A percentile compares a stretch with the other conserved stretches of the same genome.
These are phyloP conservation scores for Xylariales sp. DNA, from an alignment of 2,329 filamentous ascomycete genomes.

Conservation along the genomic window DNA sequence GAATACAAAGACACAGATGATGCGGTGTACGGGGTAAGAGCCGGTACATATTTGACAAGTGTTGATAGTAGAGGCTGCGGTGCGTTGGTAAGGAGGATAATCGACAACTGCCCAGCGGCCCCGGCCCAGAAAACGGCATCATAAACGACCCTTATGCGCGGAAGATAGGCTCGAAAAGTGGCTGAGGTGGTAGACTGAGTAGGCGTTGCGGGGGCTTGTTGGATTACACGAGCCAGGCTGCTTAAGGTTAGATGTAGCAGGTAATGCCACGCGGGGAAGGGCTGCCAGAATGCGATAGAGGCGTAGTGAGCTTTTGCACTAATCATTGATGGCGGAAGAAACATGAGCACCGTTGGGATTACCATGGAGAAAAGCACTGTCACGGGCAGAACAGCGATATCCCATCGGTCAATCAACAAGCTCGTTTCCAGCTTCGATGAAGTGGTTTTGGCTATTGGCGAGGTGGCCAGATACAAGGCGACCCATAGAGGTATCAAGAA, in stretches of 20 bases:
- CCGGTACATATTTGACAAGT: not conserved
- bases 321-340: conserved; percentile 13
- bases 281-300: conserved; percentile 23
- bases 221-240: not conserved
- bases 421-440: conserved; percentile 14
- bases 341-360: conserved; percentile 22
- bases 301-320: conserved; percentile 20
- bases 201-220: conserved; percentile 14
- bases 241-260: not conserved
- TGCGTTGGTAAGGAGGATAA: conserved; percentile 16
- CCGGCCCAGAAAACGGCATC: conserved; percentile 19
- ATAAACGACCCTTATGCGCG: conserved; percentile 18
- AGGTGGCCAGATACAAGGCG: conserved; percentile 17
- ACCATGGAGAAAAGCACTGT: conserved; percentile 19
- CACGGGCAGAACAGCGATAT: conserved; percentile 22
- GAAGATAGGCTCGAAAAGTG: conserved; percentile 10
- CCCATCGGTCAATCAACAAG: conserved; percentile 24
- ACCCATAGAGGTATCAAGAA: conserved; percentile 21
- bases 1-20: not conserved
- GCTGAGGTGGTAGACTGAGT: conserved; percentile 19
- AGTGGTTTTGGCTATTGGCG: conserved; percentile 17
- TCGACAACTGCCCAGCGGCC: conserved; percentile 18
- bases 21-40: not conserved
- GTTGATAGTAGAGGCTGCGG: conserved; percentile 11
- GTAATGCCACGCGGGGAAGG: conserved; percentile 4